These are phyloP conservation scores for Wickerhamiella azymoides DNA, from an alignment of 805 yeast species.

Conservation along the genomic window DNA sequence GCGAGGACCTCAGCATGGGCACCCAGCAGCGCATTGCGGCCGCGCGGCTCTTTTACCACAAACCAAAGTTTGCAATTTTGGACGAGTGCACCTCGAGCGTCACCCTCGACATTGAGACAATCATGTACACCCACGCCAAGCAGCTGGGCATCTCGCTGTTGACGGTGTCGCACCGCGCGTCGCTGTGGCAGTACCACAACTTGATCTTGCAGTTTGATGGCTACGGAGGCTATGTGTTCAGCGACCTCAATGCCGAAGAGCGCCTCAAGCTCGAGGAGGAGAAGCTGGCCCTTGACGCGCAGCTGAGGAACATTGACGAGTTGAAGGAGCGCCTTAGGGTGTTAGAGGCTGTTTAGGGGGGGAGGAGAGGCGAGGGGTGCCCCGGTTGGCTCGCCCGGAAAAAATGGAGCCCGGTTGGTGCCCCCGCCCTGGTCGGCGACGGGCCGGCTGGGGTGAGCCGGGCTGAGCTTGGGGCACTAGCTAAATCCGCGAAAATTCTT, in stretches of 20 bases:
- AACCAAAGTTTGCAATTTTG: slow-evolving; percentile 83
- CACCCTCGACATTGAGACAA: slow-evolving; percentile 77
- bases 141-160: slow-evolving; percentile 63
- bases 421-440: too few species aligned
- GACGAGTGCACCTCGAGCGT: slow-evolving; percentile 96
- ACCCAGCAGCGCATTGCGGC: slow-evolving; percentile 88
- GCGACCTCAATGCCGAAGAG: slow-evolving; percentile 53
- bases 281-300: slow-evolving; percentile 52
- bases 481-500: too few species aligned
- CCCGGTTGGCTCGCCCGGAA: too few species aligned
- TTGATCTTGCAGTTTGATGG: slow-evolving; percentile 75
- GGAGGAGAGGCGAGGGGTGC: too few species aligned
- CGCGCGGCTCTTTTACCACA: slow-evolving; percentile 83
- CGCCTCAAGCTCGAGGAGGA: slow-evolving; percentile 69
- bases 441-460: too few species aligned
- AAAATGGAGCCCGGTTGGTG: too few species aligned
- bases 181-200: slow-evolving; percentile 84
- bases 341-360: slow-evolving; percentile 24
- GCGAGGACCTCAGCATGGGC: slow-evolving; percentile 76
- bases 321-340: slow-evolving; percentile 53
- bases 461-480: too few species aligned
- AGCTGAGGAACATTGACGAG: slow-evolving; percentile 54
- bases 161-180: slow-evolving; percentile 86
- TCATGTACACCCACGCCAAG: slow-evolving; percentile 76
- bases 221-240: slow-evolving; percentile 53